phyloP scores from a whole-genome alignment of 345 rosid species.

The Lumnitzera racemosa region DNA sequence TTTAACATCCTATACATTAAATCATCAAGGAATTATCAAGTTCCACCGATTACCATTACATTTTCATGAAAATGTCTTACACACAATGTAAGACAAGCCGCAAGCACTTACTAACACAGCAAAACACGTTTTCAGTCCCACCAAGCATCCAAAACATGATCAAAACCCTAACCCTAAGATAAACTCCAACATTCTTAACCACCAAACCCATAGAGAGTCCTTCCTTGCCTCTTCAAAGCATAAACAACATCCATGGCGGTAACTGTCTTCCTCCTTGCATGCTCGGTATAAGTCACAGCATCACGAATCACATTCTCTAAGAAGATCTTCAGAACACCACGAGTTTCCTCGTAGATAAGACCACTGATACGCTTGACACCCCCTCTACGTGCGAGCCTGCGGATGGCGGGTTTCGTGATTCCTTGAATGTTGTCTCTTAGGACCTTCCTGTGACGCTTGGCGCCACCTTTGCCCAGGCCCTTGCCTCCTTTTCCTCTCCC shows the following conservation, averaged over 20 bases:
- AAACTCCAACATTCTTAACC: not conserved
- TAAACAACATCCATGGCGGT: constrained; percentile 14
- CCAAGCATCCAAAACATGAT: no score
- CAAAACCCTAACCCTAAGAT: not conserved
- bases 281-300: constrained; percentile 10
- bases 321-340: constrained; percentile 11
- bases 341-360: constrained; percentile 10
- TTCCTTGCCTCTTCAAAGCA: constrained; percentile 9
- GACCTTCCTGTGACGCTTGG: constrained; percentile 11
- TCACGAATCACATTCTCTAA: constrained; percentile 12
- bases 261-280: constrained; percentile 11
- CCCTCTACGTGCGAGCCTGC: constrained; percentile 7
- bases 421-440: constrained; percentile 11
- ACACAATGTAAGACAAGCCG: no score
- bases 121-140: no score
- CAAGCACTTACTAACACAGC: no score
- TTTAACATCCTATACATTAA: no score
- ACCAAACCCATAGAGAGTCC: constrained; percentile 10
- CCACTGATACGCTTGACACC: constrained; percentile 14
- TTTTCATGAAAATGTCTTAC: no score
- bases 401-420: constrained; percentile 10
- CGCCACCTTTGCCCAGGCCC: constrained; percentile 10
- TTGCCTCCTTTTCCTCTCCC: constrained; percentile 14
- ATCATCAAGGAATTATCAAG: no score
- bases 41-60: no score